A percentile compares a stretch with the other conserved stretches of the same genome.
Conservation (phyloP, 805 yeast species). For the Kodamaea fukazawae region DNA sequence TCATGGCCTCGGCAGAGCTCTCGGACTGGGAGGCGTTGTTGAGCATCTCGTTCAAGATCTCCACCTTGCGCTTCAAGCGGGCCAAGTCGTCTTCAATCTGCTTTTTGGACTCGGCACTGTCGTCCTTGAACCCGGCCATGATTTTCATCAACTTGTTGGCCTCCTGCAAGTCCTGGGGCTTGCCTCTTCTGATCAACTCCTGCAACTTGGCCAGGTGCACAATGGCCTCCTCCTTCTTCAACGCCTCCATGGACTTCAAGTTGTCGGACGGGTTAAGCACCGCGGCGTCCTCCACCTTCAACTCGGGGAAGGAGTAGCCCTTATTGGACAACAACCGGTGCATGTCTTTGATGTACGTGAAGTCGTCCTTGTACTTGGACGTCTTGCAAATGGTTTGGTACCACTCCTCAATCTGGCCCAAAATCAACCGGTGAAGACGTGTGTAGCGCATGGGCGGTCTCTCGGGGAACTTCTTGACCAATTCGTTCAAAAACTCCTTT, state of each 20-base stretch:
- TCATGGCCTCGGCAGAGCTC: constrained; percentile 65
- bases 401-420: constrained; percentile 97
- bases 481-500: constrained; percentile 89
- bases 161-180: constrained; percentile 91
- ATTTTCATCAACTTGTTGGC: constrained; percentile 96
- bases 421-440: constrained; percentile 75
- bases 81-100: constrained; percentile 81
- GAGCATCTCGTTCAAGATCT: constrained; percentile 84
- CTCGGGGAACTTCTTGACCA: constrained; percentile 92
- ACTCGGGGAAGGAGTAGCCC: constrained; percentile 92
- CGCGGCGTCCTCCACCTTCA: constrained; percentile 86
- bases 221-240: constrained; percentile 86
- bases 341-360: constrained; percentile 93
- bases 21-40: constrained; percentile 43
- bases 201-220: constrained; percentile 95
- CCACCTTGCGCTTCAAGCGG: constrained; percentile 80
- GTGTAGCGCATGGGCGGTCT: constrained; percentile 86
- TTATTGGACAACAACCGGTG: constrained; percentile 84
- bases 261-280: constrained; percentile 88
- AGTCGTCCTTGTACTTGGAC: constrained; percentile 84
- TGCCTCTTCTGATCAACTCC: constrained; percentile 91
- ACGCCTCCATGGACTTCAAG: constrained; percentile 82
- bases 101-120: constrained; percentile 71
- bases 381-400: constrained; percentile 90
- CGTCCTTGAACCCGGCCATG: constrained; percentile 96